A percentile compares a stretch with the other conserved stretches of the same genome.
Evolutionary conservation across 2,329 filamentous ascomycete genomes (phyloP).

Genomic region (Didymella sp.): DNA sequence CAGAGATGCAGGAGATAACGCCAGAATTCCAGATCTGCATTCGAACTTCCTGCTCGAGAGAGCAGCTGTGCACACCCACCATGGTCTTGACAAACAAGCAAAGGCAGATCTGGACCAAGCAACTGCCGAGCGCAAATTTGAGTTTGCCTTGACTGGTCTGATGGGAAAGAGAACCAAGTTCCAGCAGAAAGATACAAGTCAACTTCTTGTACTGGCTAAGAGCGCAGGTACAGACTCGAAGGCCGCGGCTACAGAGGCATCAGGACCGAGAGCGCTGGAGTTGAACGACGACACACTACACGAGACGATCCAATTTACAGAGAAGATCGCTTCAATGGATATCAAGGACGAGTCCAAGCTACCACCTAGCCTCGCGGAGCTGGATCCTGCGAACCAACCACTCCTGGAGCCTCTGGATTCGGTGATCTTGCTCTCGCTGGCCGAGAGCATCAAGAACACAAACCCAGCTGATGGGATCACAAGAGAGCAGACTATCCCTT

Average conservation of each 20-base stretch:
- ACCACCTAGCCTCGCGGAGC: constrained; percentile 65
- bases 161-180: constrained; percentile 85
- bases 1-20: constrained; percentile 27
- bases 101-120: constrained; percentile 74
- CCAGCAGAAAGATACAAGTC: constrained; percentile 80
- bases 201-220: constrained; percentile 88
- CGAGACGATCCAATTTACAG: constrained; percentile 82
- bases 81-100: constrained; percentile 80
- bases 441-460: constrained; percentile 89
- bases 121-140: constrained; percentile 70
- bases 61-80: constrained; percentile 81
- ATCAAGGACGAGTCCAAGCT: constrained; percentile 60
- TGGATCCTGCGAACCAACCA: constrained; percentile 83
- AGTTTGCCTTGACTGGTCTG: constrained; percentile 83
- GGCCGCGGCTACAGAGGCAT: constrained; percentile 29
- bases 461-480: constrained; percentile 85
- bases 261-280: constrained; percentile 71
- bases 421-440: constrained; percentile 78
- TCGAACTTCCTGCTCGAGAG: constrained; percentile 81
- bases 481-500: constrained; percentile 91
- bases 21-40: constrained; percentile 36
- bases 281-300: constrained; percentile 93
- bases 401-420: constrained; percentile 84
- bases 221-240: constrained; percentile 59
- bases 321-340: constrained; percentile 55